Conservation (phyloP, 108 stramenopile species). For the Pseudonitzschia pungens region DNA sequence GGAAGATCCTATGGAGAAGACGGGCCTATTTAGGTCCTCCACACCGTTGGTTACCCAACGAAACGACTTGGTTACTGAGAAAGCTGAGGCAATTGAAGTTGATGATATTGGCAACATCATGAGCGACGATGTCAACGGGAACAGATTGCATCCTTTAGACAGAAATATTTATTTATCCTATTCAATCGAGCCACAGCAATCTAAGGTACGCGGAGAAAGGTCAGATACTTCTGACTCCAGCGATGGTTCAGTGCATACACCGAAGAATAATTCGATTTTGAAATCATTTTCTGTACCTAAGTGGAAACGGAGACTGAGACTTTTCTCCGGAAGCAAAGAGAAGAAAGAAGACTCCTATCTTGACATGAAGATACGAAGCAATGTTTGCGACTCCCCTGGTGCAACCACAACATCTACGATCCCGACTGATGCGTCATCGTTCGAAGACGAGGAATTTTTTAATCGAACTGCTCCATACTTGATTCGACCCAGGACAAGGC, state of each 20-base stretch:
- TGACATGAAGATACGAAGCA: background rate
- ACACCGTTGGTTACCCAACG: background rate
- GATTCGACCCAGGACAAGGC: background rate
- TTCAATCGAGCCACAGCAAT: background rate
- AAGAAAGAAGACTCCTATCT: background rate
- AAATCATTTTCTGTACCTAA: background rate
- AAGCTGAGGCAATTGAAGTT: background rate
- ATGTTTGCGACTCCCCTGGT: constrained; percentile 1
- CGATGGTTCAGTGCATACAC: background rate
- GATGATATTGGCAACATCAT: background rate
- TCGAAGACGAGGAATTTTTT: background rate
- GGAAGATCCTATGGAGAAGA: background rate
- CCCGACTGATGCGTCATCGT: background rate
- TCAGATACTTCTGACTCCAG: background rate
- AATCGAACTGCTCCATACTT: constrained; percentile 1
- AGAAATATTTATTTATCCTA: background rate
- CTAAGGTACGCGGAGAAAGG: background rate
- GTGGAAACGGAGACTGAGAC: background rate
- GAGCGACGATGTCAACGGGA: background rate
- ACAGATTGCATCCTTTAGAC: background rate
- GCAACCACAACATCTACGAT: background rate
- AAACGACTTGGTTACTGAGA: background rate
- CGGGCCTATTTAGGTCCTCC: background rate
- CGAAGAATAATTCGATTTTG: background rate
- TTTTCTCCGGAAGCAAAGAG: background rate